Conservation (phyloP, 176 grass and related monocot species). For the Aegilops speltoides region DNA sequence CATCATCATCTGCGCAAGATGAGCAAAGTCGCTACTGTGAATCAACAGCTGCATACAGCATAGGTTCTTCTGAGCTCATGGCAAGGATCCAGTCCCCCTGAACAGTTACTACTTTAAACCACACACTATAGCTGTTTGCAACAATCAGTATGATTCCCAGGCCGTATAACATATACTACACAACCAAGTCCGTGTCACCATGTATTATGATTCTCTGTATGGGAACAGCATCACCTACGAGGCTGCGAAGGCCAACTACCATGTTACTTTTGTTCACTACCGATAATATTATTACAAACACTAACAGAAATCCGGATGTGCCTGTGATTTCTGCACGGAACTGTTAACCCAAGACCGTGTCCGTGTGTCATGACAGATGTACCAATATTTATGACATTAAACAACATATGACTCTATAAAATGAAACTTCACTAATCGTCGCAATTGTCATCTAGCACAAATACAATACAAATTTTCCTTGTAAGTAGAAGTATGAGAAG, state of each 20-base stretch:
- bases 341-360: neutral
- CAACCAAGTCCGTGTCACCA: neutral
- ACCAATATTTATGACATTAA: neutral
- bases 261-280: constrained; percentile 7
- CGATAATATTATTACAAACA: constrained; percentile 2
- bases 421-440: neutral
- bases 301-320: neutral
- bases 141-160: neutral
- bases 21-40: neutral
- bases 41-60: neutral
- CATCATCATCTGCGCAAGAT: constrained; percentile 61
- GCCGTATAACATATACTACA: neutral
- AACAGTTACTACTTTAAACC: neutral
- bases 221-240: neutral
- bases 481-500: neutral
- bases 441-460: neutral
- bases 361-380: neutral
- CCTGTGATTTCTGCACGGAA: neutral
- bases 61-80: neutral
- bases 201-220: neutral
- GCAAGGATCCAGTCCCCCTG: neutral
- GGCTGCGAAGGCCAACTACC: neutral
- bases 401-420: neutral
- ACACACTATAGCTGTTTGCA: neutral
- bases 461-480: neutral